A percentile compares a stretch with the other conserved stretches of the same genome.
phyloP scores from a whole-genome alignment of 441 rosid species.

The Omphalea diandra region DNA sequence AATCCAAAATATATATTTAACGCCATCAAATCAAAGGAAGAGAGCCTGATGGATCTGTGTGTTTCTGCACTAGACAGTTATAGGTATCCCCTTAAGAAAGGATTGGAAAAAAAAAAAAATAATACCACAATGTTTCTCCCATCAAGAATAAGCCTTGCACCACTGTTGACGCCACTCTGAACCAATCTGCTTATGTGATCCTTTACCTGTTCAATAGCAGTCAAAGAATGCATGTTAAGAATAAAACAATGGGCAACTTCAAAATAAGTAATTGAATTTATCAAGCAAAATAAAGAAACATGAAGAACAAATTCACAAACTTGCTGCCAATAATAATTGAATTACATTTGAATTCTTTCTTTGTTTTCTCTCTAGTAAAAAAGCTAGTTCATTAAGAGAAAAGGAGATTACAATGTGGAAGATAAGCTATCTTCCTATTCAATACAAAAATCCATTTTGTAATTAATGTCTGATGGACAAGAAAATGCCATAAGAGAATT shows the following conservation, averaged over 20 bases:
- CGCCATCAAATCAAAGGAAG: no score
- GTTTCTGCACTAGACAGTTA: conserved; percentile 7
- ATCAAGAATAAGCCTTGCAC: conserved; percentile 78
- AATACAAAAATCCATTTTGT: not conserved
- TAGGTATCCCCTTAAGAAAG: not conserved
- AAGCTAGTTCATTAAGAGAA: not conserved
- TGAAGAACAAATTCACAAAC: not conserved
- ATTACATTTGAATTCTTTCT: not conserved
- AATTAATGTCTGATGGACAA: not conserved
- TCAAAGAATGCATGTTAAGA: conserved; percentile 2
- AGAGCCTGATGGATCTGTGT: no score
- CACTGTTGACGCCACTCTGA: conserved; percentile 70
- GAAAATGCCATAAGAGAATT: not conserved
- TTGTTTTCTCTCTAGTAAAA: not conserved
- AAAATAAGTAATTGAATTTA: not conserved
- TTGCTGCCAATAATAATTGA: not conserved
- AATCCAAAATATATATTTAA: no score
- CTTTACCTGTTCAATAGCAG: conserved; percentile 58
- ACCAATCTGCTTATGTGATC: conserved; percentile 65
- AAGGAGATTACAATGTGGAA: not conserved
- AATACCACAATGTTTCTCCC: conserved; percentile 78
- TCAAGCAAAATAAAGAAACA: conserved; percentile 7
- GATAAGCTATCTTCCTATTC: not conserved
- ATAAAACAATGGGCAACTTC: not conserved
- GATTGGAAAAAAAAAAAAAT: conserved; percentile 13